Evolutionary conservation across 345 rosid genomes (phyloP).

Genomic region (Lumnitzera littorea): DNA sequence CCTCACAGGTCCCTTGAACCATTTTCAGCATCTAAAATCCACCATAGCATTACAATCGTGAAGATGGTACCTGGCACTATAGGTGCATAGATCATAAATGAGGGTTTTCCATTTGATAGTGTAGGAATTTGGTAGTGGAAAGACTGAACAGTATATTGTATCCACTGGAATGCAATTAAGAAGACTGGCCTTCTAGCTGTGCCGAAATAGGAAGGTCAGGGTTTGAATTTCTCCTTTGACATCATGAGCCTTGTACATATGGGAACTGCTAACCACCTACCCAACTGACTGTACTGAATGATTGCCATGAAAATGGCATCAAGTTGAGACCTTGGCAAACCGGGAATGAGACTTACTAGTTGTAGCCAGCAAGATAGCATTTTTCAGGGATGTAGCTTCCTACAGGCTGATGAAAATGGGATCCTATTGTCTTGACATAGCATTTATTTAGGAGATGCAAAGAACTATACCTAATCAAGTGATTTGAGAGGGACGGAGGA

Average conservation of each 20-base stretch:
- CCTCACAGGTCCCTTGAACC: constrained; percentile 18
- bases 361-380: constrained; percentile 22
- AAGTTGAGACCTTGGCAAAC: constrained; percentile 15
- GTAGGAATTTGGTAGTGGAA: constrained; percentile 15
- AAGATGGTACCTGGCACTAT: constrained; percentile 4
- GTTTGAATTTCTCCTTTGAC: constrained; percentile 14
- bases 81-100: constrained; percentile 21
- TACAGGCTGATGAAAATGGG: constrained; percentile 20
- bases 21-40: constrained; percentile 19
- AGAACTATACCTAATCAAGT: neutral
- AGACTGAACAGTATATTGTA: constrained; percentile 15
- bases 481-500: neutral
- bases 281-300: constrained; percentile 22
- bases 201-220: constrained; percentile 20
- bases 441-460: constrained; percentile 10
- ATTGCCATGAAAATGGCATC: constrained; percentile 24
- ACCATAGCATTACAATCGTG: constrained; percentile 17
- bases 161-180: constrained; percentile 22
- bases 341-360: constrained; percentile 10
- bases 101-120: constrained; percentile 14
- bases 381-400: constrained; percentile 12
- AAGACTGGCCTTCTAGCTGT: constrained; percentile 15
- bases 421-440: constrained; percentile 25
- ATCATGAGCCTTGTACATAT: constrained; percentile 16
- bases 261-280: constrained; percentile 21